Evolutionary conservation across 2,329 filamentous ascomycete species (phyloP).

Genomic region (Alternaria ventricosa): DNA sequence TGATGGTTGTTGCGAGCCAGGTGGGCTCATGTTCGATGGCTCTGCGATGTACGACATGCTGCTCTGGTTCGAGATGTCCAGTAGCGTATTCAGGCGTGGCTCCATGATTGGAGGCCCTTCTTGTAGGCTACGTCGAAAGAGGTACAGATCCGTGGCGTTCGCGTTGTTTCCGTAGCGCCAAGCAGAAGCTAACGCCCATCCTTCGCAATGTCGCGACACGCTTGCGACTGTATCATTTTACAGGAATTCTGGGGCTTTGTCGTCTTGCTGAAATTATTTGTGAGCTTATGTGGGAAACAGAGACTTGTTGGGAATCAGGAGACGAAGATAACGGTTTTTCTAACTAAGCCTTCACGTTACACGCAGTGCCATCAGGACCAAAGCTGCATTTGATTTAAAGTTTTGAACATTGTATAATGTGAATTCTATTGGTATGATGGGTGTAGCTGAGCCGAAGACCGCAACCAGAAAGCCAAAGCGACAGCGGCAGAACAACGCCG

Average conservation of each 20-base stretch:
- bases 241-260: neutral
- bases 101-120: conserved; percentile 13
- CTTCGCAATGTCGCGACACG: neutral
- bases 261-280: neutral
- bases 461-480: conserved; percentile 1
- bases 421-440: neutral
- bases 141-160: conserved; percentile 8
- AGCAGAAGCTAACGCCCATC: conserved; percentile 10
- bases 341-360: neutral
- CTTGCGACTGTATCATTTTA: neutral
- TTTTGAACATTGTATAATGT: conserved; percentile 5
- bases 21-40: neutral
- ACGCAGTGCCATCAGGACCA: neutral
- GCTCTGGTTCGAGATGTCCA: conserved; percentile 8
- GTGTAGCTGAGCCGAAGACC: neutral
- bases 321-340: neutral
- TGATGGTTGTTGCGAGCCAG: conserved; percentile 2
- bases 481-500: conserved; percentile 11
- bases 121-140: conserved; percentile 10
- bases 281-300: neutral
- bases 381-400: neutral
- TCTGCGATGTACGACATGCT: neutral
- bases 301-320: too few species aligned
- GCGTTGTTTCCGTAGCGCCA: conserved; percentile 7
- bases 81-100: conserved; percentile 11